A percentile compares a stretch with the other conserved stretches of the same genome.
phyloP scores from a whole-genome alignment of 2,329 filamentous ascomycete species.

The Pseudonectria buxi region DNA sequence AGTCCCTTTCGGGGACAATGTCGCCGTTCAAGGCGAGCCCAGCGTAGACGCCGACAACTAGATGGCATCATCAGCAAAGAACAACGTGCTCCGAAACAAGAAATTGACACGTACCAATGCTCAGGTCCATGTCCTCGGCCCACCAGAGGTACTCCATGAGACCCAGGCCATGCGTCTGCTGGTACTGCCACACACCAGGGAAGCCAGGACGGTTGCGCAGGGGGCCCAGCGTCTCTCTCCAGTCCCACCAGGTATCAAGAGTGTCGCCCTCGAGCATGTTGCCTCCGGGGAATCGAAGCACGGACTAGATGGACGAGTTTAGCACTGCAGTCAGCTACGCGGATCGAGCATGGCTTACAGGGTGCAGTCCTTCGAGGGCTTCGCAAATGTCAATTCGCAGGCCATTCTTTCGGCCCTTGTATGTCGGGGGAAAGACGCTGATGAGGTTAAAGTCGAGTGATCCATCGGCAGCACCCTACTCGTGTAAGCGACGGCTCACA shows the following conservation, averaged over 20 bases:
- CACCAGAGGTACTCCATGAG: slow-evolving; percentile 56
- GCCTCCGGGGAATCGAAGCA: slow-evolving; percentile 59
- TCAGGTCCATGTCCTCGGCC: slow-evolving; percentile 53
- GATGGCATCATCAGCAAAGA: not conserved
- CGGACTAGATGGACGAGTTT: slow-evolving; percentile 26
- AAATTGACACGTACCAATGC: slow-evolving; percentile 31
- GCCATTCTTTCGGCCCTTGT: slow-evolving; percentile 52
- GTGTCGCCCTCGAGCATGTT: slow-evolving; percentile 51
- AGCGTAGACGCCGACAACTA: slow-evolving; percentile 50
- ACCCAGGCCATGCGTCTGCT: slow-evolving; percentile 56
- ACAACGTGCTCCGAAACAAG: not conserved
- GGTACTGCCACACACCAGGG: slow-evolving; percentile 51
- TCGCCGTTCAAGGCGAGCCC: slow-evolving; percentile 50
- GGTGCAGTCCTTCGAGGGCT: slow-evolving; percentile 44
- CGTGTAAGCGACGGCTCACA: no score
- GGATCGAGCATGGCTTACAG: slow-evolving; percentile 28
- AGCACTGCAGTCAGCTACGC: rapidly evolving
- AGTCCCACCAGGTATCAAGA: slow-evolving; percentile 40
- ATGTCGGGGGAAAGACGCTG: slow-evolving; percentile 54
- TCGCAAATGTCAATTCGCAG: slow-evolving; percentile 49
- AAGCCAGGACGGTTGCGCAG: slow-evolving; percentile 49
- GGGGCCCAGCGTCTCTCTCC: slow-evolving; percentile 48
- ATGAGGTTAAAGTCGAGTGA: slow-evolving; percentile 52
- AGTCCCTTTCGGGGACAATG: slow-evolving; percentile 42
- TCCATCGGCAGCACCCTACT: slow-evolving; percentile 30